phyloP scores from a whole-genome alignment of 2,329 filamentous ascomycete genomes.

The Fusarium falciforme region DNA sequence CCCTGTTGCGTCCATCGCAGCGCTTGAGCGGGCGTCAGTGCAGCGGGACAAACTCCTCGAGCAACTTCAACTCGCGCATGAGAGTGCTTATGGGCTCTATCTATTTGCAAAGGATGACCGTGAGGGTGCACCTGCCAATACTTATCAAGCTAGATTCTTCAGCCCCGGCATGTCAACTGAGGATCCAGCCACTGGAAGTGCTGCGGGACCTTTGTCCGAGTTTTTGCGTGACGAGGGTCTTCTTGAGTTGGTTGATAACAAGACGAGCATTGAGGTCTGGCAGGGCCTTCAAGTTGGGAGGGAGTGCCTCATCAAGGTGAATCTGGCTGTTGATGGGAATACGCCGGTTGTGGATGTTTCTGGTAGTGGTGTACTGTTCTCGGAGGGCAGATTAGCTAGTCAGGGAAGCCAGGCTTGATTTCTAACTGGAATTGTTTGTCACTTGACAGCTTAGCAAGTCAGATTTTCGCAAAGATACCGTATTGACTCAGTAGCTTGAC shows the following conservation, averaged over 20 bases:
- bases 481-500: neutral
- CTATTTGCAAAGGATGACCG: neutral
- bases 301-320: constrained; percentile 1
- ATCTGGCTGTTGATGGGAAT: neutral
- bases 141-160: constrained; percentile 36
- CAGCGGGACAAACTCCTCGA: neutral
- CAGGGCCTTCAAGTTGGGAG: constrained; percentile 5
- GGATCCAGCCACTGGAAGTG: constrained; percentile 39
- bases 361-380: neutral
- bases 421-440: neutral
- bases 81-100: neutral
- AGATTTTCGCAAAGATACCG: neutral
- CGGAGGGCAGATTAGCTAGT: neutral
- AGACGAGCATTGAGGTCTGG: neutral
- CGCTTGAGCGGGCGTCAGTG: neutral
- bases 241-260: neutral
- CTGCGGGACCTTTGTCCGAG: constrained; percentile 30
- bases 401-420: neutral
- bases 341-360: neutral
- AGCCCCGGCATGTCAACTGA: constrained; percentile 37
- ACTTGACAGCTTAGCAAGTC: neutral
- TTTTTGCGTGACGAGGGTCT: constrained; percentile 23
- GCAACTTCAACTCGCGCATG: neutral
- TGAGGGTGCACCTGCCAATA: neutral
- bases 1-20: neutral